phyloP scores from a whole-genome alignment of 306 rosid genomes.

The Gastrolobium villosum region DNA sequence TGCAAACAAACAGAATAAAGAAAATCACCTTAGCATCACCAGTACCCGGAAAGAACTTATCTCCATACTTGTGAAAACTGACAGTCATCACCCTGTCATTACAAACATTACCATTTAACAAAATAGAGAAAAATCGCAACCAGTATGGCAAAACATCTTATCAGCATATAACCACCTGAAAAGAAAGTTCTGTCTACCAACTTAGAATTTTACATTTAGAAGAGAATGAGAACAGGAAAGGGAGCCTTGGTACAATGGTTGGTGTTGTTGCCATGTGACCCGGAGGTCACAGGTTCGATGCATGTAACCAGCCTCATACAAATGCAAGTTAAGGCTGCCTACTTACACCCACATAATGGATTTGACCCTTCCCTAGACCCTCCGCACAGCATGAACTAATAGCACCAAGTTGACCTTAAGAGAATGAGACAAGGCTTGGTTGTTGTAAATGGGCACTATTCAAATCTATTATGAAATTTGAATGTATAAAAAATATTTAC shows the following conservation, averaged over 20 bases:
- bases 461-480: conserved; percentile 9
- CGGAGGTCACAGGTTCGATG: no score
- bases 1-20: conserved; percentile 40
- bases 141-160: conserved; percentile 7
- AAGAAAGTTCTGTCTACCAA: conserved; percentile 37
- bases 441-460: conserved; percentile 1
- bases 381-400: no score
- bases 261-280: no score
- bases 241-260: no score
- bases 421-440: conserved; percentile 14
- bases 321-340: no score
- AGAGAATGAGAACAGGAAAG: background rate
- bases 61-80: conserved; percentile 98
- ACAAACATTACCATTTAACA: conserved; percentile 46
- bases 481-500: background rate
- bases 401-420: background rate
- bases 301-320: no score
- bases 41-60: conserved; percentile 94
- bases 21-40: conserved; percentile 94
- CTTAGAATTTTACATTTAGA: conserved; percentile 27
- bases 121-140: conserved; percentile 38
- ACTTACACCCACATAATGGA: no score
- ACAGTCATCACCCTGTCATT: conserved; percentile 98
- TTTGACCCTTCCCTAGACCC: no score
- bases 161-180: conserved; percentile 12